Evolutionary conservation across 805 yeast species (phyloP), one percentile per base, ranked within the genome.

Genomic region (Metschnikowia anglica): DNA sequence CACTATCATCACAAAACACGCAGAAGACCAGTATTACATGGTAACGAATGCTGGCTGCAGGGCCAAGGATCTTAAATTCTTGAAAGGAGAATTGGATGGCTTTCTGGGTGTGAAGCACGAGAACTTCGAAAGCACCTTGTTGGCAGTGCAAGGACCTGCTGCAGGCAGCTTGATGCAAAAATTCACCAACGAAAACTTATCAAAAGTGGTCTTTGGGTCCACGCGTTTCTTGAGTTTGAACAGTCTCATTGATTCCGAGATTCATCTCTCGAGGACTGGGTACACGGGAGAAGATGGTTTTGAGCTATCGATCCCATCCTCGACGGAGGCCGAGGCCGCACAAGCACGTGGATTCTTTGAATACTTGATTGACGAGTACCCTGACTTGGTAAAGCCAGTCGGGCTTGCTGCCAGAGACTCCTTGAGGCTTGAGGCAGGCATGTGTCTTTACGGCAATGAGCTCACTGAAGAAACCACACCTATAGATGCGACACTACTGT

Each of bases 331-430:
- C 37, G 67, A 72, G 39, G 61, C 73, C 17, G 46, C 54, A 18
- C 59, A 61, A 35, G 83, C 91, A 1, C 61, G 68, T 23, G 79
- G 75, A 1, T 79, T 93, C 52, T 80, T 93, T 33, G 66, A 76
- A 45, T 70, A 76, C 5, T 65, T 88, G 38, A 63, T 87, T 32
- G 73, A 67, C 38, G 74, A 76, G 29, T 57, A 61, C 44, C 70
- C 80, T 59, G 76, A 75, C 3, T 61, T 69, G 10, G 87, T 88
- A 36, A 80, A 79, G 61, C 96, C 97, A 28, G 87, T 89, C 54
- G 99, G 99, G 4, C 78, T 93, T 39, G 99, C 98, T n/a, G 98
- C 99, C 2, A 82, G 99, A 65, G 99, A 93, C 63, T 87, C 97
- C 9, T 73, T 93, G 52, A 80, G 99, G 59, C 70, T 93, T 39